A percentile compares a stretch with the other conserved stretches of the same genome.
These are phyloP conservation scores for Pythium brachiatum DNA, from an alignment of 352 stramenopile genomes.

Conservation along the genomic window DNA sequence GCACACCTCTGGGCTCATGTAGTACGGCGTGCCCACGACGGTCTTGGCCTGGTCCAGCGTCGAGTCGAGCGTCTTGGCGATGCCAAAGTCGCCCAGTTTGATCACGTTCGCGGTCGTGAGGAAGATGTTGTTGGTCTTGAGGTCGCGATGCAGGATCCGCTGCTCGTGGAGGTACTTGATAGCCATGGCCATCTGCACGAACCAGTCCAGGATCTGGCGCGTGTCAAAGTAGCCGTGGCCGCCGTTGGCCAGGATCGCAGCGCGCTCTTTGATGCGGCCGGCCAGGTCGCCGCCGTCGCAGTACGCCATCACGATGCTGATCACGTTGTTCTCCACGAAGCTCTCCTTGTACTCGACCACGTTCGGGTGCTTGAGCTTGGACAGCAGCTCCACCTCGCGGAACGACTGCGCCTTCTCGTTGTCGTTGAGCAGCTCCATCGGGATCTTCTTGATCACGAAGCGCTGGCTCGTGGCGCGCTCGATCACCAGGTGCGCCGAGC, in stretches of 20 bases:
- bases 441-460: slow-evolving; percentile 86
- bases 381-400: slow-evolving; percentile 87
- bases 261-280: slow-evolving; percentile 55
- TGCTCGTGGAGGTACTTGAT: slow-evolving; percentile 94
- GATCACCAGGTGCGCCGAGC: slow-evolving; percentile 65
- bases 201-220: slow-evolving; percentile 76
- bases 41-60: slow-evolving; percentile 86
- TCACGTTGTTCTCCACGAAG: slow-evolving; percentile 72
- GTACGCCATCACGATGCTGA: slow-evolving; percentile 96
- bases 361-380: slow-evolving; percentile 90
- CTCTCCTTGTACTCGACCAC: slow-evolving; percentile 95
- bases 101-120: slow-evolving; percentile 82
- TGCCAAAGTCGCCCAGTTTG: slow-evolving; percentile 93
- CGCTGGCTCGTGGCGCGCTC: slow-evolving; percentile 36
- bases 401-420: slow-evolving; percentile 81
- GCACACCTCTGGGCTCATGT: slow-evolving; percentile 93
- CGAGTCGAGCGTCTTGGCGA: slow-evolving; percentile 84
- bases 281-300: slow-evolving; percentile 90
- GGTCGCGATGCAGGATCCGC: slow-evolving; percentile 90
- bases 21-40: slow-evolving; percentile 92
- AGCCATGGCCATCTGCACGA: slow-evolving; percentile 93
- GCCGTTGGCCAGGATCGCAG: slow-evolving; percentile 30
- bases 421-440: slow-evolving; percentile 75
- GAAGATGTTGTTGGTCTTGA: slow-evolving; percentile 96
- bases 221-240: slow-evolving; percentile 53